phyloP scores from a whole-genome alignment of 2,329 filamentous ascomycete species.

The Fusarium sp. region DNA sequence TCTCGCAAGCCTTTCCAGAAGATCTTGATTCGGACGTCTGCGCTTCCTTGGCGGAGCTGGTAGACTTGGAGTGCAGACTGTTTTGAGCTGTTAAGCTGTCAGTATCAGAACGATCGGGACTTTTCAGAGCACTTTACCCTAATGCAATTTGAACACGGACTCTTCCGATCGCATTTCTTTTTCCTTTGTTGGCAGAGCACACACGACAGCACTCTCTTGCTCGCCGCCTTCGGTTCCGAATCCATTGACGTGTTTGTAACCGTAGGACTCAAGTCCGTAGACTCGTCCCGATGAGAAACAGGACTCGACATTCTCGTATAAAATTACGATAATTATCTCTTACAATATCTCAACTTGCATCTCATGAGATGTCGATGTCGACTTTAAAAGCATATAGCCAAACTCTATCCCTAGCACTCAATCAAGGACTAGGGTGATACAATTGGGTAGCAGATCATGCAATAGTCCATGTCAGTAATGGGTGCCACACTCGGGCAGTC shows the following conservation, averaged over 20 bases:
- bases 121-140: slow-evolving; percentile 29
- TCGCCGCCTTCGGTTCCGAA: slow-evolving; percentile 28
- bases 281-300: slow-evolving; percentile 3
- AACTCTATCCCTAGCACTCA: background rate
- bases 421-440: background rate
- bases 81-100: slow-evolving; percentile 37
- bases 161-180: slow-evolving; percentile 50
- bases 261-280: slow-evolving; percentile 10
- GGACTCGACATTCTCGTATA: slow-evolving; percentile 27
- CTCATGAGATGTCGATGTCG: background rate
- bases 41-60: slow-evolving; percentile 48
- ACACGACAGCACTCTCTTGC: slow-evolving; percentile 43
- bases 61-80: slow-evolving; percentile 43
- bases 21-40: slow-evolving; percentile 46
- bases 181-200: slow-evolving; percentile 50
- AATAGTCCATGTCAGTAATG: slow-evolving; percentile 11
- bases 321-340: background rate
- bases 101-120: background rate
- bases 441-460: slow-evolving; percentile 26
- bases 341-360: background rate
- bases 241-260: slow-evolving; percentile 15
- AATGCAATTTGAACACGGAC: slow-evolving; percentile 47
- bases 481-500: slow-evolving; percentile 37
- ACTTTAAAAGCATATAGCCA: slow-evolving; percentile 21
- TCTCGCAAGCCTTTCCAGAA: slow-evolving; percentile 32